These are phyloP conservation scores for Phytophthora kernoviae DNA, from an alignment of 352 stramenopile genomes.

Conservation along the genomic window DNA sequence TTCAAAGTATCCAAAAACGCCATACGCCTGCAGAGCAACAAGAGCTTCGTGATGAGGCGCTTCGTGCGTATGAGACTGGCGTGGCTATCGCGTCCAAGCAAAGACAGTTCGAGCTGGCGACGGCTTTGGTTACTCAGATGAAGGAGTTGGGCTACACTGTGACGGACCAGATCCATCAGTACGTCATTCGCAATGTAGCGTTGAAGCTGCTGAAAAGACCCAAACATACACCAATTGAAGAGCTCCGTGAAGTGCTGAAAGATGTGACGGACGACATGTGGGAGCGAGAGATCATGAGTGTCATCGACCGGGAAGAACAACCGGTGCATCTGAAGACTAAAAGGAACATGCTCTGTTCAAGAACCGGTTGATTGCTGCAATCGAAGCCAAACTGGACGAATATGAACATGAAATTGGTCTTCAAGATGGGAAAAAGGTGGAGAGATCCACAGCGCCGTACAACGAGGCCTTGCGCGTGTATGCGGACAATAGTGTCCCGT, in stretches of 20 bases:
- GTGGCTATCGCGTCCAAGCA: constrained; percentile 80
- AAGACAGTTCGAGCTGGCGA: constrained; percentile 57
- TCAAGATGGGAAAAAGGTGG: too few species aligned
- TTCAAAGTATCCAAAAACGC: constrained; percentile 34
- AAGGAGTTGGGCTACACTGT: constrained; percentile 36
- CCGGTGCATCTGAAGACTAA: constrained; percentile 66
- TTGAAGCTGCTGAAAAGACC: constrained; percentile 41
- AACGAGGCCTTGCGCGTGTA: constrained; percentile 70
- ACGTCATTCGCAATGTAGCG: constrained; percentile 60
- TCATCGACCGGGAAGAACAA: constrained; percentile 58
- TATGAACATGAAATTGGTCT: constrained; percentile 40
- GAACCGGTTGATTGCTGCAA: constrained; percentile 37
- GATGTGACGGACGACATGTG: constrained; percentile 34
- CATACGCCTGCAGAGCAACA: constrained; percentile 9
- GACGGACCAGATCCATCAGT: constrained; percentile 48
- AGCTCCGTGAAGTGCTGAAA: constrained; percentile 41
- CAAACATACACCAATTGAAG: constrained; percentile 29
- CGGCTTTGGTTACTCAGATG: constrained; percentile 53
- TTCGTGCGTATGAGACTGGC: constrained; percentile 60
- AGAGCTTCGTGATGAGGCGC: constrained; percentile 36
- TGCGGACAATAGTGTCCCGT: constrained; percentile 57
- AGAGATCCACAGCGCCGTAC: constrained; percentile 46
- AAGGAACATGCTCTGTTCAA: constrained; percentile 58
- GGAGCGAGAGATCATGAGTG: constrained; percentile 60
- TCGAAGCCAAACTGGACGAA: constrained; percentile 49